Evolutionary conservation across 2,329 filamentous ascomycete species (phyloP).

Genomic region (Arthroderma sp.): DNA sequence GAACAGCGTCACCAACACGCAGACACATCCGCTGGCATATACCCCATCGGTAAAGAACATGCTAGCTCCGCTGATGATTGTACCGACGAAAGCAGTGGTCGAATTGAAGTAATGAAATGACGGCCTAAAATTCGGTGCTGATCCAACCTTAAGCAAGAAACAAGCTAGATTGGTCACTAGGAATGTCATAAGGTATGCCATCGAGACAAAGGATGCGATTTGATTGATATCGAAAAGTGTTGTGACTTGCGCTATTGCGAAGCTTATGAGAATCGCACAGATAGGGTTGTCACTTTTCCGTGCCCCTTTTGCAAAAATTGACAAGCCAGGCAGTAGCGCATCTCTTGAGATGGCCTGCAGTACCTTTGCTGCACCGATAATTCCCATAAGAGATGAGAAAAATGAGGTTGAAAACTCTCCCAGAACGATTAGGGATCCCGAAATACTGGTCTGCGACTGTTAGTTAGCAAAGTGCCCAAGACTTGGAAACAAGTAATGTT

Average conservation of each 20-base stretch:
- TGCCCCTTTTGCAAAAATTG: conserved; percentile 61
- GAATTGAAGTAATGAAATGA: conserved; percentile 84
- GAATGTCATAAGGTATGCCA: conserved; percentile 89
- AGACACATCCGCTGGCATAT: conserved; percentile 64
- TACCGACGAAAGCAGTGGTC: conserved; percentile 65
- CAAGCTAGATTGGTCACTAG: conserved; percentile 79
- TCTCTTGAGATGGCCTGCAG: conserved; percentile 74
- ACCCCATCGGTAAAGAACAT: conserved; percentile 87
- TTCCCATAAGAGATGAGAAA: conserved; percentile 77
- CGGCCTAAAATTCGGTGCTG: conserved; percentile 77
- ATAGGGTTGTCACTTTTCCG: conserved; percentile 61
- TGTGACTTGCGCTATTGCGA: conserved; percentile 61
- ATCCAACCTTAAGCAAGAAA: conserved; percentile 74
- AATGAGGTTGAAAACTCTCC: conserved; percentile 73
- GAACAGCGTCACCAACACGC: conserved; percentile 63
- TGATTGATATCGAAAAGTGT: conserved; percentile 76
- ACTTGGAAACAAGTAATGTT: background rate
- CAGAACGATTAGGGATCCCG: conserved; percentile 58
- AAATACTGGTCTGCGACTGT: conserved; percentile 53
- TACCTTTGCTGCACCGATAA: conserved; percentile 74
- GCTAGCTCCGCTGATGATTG: conserved; percentile 61
- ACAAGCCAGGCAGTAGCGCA: conserved; percentile 62
- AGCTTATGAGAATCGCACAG: conserved; percentile 64
- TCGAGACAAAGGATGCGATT: conserved; percentile 79
- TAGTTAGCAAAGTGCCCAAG: background rate